A percentile compares a stretch with the other conserved stretches of the same genome.
These are phyloP conservation scores for Dinochytrium kinnereticum DNA, from an alignment of 371 early-diverging fungal species.

Conservation along the genomic window DNA sequence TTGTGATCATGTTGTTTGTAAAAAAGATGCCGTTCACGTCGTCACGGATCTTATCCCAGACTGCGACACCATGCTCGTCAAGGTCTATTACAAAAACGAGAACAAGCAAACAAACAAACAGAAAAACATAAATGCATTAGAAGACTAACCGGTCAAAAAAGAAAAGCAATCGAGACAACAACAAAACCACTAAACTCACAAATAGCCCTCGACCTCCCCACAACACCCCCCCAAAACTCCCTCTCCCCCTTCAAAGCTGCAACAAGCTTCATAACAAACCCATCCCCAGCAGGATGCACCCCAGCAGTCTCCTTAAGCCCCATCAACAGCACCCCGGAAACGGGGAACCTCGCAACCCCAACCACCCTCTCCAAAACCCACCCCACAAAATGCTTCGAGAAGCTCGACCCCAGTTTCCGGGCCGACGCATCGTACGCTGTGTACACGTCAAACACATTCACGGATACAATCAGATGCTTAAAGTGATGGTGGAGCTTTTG, in stretches of 20 bases:
- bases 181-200: too few species aligned
- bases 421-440: not conserved
- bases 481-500: not conserved
- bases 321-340: conserved; percentile 26
- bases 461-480: conserved; percentile 10
- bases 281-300: not conserved
- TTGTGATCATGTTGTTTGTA: conserved; percentile 24
- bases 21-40: conserved; percentile 35
- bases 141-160: not conserved
- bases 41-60: conserved; percentile 33
- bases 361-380: conserved; percentile 11
- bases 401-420: conserved; percentile 18
- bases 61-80: conserved; percentile 25
- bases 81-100: conserved; percentile 7
- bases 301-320: conserved; percentile 14
- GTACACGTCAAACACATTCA: conserved; percentile 18
- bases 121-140: not conserved
- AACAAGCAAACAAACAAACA: not conserved
- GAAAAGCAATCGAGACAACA: not conserved
- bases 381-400: conserved; percentile 14
- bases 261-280: conserved; percentile 20
- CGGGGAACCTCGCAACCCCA: conserved; percentile 8
- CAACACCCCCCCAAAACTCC: too few species aligned
- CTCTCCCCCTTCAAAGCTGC: conserved; percentile 15
- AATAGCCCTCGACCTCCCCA: too few species aligned